Evolutionary conservation across 176 grass and related monocot species (phyloP).

Genomic region (Juncus effusus): DNA sequence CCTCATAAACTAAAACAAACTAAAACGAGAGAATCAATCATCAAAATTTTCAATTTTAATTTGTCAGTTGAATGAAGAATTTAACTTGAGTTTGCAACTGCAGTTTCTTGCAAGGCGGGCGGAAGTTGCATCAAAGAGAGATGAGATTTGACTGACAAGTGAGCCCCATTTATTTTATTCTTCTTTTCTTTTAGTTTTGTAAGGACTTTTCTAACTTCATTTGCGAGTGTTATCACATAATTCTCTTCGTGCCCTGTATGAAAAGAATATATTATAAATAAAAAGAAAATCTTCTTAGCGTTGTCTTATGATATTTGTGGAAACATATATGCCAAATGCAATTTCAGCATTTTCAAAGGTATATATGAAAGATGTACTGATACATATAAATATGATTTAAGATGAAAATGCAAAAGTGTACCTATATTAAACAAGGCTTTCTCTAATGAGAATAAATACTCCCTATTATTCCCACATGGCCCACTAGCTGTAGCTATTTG

Average conservation of each 20-base stretch:
- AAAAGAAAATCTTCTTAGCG: not conserved
- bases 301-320: not conserved
- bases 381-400: not conserved
- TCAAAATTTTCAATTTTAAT: not conserved
- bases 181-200: slow-evolving; percentile 7
- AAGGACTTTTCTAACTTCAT: slow-evolving; percentile 40
- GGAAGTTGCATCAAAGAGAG: slow-evolving; percentile 1
- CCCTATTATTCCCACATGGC: slow-evolving; percentile 41
- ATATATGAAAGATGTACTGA: not conserved
- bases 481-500: slow-evolving; percentile 41
- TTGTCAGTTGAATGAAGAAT: not conserved
- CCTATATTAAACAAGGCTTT: slow-evolving; percentile 41
- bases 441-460: slow-evolving; percentile 44
- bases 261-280: too few relatives aligned
- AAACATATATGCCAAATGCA: not conserved
- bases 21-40: not conserved
- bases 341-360: not conserved
- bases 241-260: slow-evolving; percentile 37
- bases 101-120: not conserved
- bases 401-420: slow-evolving; percentile 5
- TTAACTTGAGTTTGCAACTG: slow-evolving; percentile 13
- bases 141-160: slow-evolving; percentile 5
- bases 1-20: too few relatives aligned
- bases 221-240: slow-evolving; percentile 38
- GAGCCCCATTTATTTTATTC: slow-evolving; percentile 14